phyloP scores from a whole-genome alignment of 176 grass and related monocot genomes.

The Themeda triandra region DNA sequence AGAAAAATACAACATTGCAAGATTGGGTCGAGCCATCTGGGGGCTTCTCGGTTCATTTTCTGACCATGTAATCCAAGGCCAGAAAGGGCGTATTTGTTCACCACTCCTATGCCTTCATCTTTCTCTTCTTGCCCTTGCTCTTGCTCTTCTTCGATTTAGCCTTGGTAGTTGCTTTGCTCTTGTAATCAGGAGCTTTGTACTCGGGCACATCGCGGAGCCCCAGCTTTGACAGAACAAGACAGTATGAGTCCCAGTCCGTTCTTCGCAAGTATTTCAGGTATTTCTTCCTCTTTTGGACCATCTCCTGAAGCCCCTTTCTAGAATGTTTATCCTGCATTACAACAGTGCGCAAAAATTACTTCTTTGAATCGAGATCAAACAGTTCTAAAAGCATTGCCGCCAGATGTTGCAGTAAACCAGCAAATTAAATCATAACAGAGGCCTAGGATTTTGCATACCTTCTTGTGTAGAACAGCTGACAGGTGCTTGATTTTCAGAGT shows the following conservation, averaged over 20 bases:
- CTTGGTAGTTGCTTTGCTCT: slow-evolving; percentile 47
- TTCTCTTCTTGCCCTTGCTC: slow-evolving; percentile 29
- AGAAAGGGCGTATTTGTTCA: background rate
- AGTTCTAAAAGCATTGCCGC: background rate
- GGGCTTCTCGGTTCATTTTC: background rate
- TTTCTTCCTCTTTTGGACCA: slow-evolving; percentile 96
- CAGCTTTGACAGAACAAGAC: slow-evolving; percentile 76
- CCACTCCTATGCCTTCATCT: slow-evolving; percentile 36
- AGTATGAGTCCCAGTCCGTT: slow-evolving; percentile 96
- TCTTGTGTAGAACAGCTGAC: slow-evolving; percentile 77
- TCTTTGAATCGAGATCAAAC: background rate
- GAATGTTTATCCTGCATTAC: slow-evolving; percentile 85
- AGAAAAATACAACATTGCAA: slow-evolving; percentile 28
- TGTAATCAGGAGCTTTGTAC: slow-evolving; percentile 81
- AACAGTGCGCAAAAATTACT: background rate
- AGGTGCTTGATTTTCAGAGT: slow-evolving; percentile 97
- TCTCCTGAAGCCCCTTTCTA: slow-evolving; percentile 79
- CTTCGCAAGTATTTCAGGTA: slow-evolving; percentile 83
- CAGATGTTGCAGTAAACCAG: background rate
- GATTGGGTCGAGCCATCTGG: background rate
- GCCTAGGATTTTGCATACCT: slow-evolving; percentile 44
- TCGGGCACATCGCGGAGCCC: slow-evolving; percentile 66
- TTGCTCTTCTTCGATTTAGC: slow-evolving; percentile 63
- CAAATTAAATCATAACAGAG: background rate
- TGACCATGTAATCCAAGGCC: background rate